Conservation (phyloP, 768 basidiomycete genomes). For the Ramaria rubella region DNA sequence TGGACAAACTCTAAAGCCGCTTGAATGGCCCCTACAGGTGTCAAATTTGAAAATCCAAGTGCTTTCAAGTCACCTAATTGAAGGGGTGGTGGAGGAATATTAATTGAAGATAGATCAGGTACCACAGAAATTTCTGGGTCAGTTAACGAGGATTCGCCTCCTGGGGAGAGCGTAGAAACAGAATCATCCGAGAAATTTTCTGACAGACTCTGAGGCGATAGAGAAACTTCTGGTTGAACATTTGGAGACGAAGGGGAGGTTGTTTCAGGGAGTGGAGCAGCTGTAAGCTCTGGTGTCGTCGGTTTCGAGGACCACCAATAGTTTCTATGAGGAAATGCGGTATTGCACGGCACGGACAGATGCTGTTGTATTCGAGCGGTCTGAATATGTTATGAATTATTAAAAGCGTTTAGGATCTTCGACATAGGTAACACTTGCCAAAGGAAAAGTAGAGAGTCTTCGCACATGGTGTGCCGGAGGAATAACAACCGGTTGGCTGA, state of each 20-base stretch:
- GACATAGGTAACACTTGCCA: background rate
- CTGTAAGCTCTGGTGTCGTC: background rate
- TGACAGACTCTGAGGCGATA: background rate
- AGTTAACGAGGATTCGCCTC: too few species aligned
- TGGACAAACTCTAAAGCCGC: constrained; percentile 64
- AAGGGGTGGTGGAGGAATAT: constrained; percentile 35
- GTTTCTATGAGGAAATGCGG: background rate
- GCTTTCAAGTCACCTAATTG: constrained; percentile 69
- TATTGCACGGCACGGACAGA: background rate
- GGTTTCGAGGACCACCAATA: constrained; percentile 3
- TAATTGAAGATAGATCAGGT: background rate
- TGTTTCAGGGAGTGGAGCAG: background rate
- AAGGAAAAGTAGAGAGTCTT: background rate
- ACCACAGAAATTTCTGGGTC: background rate
- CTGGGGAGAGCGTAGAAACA: background rate
- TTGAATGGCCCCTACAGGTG: constrained; percentile 56
- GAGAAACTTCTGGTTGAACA: background rate
- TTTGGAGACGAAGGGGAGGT: background rate
- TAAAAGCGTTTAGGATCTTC: background rate
- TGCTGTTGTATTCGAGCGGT: background rate
- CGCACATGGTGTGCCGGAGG: background rate
- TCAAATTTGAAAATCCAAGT: constrained; percentile 54
- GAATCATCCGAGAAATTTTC: background rate
- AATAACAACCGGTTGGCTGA: background rate
- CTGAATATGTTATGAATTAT: background rate